Conservation (phyloP, 2,329 filamentous ascomycete species). For the Phaeoacremonium minimum region DNA sequence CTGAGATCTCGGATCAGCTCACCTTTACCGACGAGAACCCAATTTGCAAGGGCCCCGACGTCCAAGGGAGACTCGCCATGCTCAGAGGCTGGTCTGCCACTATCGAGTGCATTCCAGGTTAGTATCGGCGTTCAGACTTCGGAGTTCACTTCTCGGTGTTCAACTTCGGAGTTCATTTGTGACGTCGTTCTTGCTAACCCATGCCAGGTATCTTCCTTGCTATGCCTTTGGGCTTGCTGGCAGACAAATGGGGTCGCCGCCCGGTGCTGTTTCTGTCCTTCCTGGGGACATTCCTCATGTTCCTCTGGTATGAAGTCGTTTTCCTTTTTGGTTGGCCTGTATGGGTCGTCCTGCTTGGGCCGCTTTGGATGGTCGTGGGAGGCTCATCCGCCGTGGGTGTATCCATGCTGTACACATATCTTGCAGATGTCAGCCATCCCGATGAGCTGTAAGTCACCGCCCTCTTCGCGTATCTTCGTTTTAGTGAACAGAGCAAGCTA, state of each 20-base stretch:
- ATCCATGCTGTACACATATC: constrained; percentile 40
- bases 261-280: constrained; percentile 38
- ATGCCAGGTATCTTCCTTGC: constrained; percentile 32
- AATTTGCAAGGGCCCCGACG: constrained; percentile 40
- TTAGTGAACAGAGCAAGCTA: no score
- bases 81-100: constrained; percentile 41
- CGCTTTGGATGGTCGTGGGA: constrained; percentile 33
- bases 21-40: constrained; percentile 28
- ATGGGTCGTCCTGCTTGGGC: constrained; percentile 33
- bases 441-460: constrained; percentile 13
- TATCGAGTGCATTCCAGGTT: constrained; percentile 41
- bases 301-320: constrained; percentile 14
- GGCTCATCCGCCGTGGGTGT: constrained; percentile 30
- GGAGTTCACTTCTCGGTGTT: no score
- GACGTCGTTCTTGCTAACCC: not conserved
- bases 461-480: not conserved
- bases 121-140: no score
- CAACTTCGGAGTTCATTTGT: no score
- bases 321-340: constrained; percentile 3
- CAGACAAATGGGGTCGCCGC: constrained; percentile 39
- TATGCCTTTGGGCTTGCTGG: constrained; percentile 41
- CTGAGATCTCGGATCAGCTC: constrained; percentile 26
- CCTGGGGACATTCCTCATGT: constrained; percentile 13
- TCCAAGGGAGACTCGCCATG: constrained; percentile 49
- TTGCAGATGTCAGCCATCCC: constrained; percentile 36